Conservation (phyloP, 108 stramenopile species). For the Skeletonema tropicum region DNA sequence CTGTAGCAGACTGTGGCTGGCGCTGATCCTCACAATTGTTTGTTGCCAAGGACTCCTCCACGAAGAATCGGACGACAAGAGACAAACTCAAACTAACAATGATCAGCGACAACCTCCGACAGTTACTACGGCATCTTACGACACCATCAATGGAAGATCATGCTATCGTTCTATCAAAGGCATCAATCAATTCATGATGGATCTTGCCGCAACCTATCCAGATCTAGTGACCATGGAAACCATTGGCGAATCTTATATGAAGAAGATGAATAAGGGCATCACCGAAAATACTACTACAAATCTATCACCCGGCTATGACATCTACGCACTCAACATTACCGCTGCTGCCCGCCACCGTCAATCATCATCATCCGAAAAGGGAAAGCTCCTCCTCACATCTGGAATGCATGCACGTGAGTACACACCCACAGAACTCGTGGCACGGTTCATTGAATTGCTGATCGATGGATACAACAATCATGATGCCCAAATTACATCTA, state of each 20-base stretch:
- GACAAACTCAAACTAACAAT: background rate
- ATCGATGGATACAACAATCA: constrained; percentile 20
- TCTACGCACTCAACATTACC: constrained; percentile 31
- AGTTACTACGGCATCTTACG: constrained; percentile 11
- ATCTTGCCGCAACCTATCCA: constrained; percentile 29
- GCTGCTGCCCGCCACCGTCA: background rate
- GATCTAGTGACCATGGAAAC: constrained; percentile 24
- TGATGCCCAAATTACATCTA: constrained; percentile 45
- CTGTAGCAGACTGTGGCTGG: background rate
- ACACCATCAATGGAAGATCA: constrained; percentile 20
- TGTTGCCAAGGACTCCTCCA: background rate
- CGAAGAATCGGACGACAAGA: background rate
- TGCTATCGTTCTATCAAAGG: constrained; percentile 36
- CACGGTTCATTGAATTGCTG: constrained; percentile 21
- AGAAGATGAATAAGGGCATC: background rate
- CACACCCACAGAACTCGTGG: constrained; percentile 40
- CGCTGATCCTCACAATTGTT: background rate
- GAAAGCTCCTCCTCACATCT: constrained; percentile 19
- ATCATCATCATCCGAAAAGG: constrained; percentile 15
- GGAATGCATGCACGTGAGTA: constrained; percentile 45
- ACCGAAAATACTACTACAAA: constrained; percentile 21
- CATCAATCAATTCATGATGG: constrained; percentile 29
- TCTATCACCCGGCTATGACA: constrained; percentile 18
- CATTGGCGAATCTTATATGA: constrained; percentile 52
- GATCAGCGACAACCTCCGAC: background rate